Conservation (phyloP, 1,139 yeast species). For the Nakaseomyces bracarensis region DNA sequence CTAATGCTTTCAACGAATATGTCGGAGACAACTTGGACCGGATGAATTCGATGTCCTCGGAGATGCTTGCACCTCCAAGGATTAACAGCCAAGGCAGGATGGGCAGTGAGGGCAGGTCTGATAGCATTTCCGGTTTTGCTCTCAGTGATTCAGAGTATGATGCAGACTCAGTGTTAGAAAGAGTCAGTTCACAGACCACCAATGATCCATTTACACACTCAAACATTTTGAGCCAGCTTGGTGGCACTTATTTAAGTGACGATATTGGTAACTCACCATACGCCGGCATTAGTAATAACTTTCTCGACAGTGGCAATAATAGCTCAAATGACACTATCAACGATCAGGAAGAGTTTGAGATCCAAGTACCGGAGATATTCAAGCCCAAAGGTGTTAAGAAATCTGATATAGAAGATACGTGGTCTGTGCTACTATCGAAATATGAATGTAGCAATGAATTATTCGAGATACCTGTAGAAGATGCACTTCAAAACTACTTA, state of each 20-base stretch:
- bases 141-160: conserved; percentile 19
- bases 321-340: background rate
- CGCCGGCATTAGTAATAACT: background rate
- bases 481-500: conserved; percentile 17
- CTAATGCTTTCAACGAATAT: conserved; percentile 4
- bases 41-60: conserved; percentile 1
- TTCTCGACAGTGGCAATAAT: background rate
- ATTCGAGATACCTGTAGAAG: conserved; percentile 14
- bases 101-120: conserved; percentile 12
- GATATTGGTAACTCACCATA: background rate
- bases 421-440: background rate
- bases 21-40: background rate
- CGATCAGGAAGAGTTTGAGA: background rate
- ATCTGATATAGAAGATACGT: conserved; percentile 1
- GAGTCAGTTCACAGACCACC: background rate
- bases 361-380: background rate
- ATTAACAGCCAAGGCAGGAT: conserved; percentile 5
- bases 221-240: background rate
- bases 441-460: conserved; percentile 1
- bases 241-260: background rate
- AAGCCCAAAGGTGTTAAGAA: background rate
- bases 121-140: conserved; percentile 29
- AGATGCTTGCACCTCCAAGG: background rate
- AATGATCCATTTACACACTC: conserved; percentile 5
- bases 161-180: background rate